A percentile compares a stretch with the other conserved stretches of the same genome.
These are phyloP conservation scores for Carex littledalei DNA, from an alignment of 176 grass and related monocot genomes.

Conservation along the genomic window DNA sequence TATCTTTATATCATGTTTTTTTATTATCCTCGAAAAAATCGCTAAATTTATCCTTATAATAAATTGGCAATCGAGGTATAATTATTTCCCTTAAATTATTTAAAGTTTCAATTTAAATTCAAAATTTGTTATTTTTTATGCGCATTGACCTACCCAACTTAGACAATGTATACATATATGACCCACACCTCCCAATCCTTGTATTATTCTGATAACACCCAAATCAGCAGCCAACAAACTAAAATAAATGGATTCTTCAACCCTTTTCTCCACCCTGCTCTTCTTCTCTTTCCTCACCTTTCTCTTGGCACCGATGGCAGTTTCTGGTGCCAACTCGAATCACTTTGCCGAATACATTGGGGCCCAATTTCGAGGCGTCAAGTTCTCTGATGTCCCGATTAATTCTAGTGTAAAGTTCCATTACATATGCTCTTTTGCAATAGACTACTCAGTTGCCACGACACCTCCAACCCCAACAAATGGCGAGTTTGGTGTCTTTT, in stretches of 20 bases:
- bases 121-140: neutral
- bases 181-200: neutral
- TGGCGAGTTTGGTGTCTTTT: conserved; percentile 65
- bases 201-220: neutral
- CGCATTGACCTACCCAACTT: neutral
- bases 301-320: neutral
- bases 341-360: conserved; percentile 86
- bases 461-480: conserved; percentile 47
- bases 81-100: neutral
- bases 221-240: neutral
- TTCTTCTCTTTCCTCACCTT: conserved; percentile 10
- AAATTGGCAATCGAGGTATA: neutral
- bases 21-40: neutral
- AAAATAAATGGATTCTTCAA: conserved; percentile 39
- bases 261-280: conserved; percentile 23
- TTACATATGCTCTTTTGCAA: conserved; percentile 56
- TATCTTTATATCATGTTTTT: neutral
- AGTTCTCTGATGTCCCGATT: conserved; percentile 72
- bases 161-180: neutral
- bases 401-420: conserved; percentile 41
- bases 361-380: conserved; percentile 47
- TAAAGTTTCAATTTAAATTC: neutral
- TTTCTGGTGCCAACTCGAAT: conserved; percentile 41
- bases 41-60: neutral
- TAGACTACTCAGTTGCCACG: conserved; percentile 55